Base-by-base conservation (phyloP, 116 monocot species). In the Zostera marina region DNA sequence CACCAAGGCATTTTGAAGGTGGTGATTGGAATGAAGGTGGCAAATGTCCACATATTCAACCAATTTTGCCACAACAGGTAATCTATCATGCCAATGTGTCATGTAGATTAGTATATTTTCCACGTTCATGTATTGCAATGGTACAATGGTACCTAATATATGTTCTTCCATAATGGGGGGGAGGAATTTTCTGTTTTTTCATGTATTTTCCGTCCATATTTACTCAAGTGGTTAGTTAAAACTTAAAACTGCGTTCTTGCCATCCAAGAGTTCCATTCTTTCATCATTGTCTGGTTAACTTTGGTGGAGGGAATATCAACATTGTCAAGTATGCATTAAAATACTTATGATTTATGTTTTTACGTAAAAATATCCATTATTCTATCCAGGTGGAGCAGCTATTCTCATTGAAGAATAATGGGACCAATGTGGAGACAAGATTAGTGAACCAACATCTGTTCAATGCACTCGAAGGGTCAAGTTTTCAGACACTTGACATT, bases 1-100 rank as follows among this genome's bases (percentile, higher is more conserved):
- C 98, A 59, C 98, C 98, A n/a, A 80, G 98, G 52, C 98, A 98
- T 80, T 98, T 98, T 71, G 90, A 98, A 86, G 81, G 83, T 56
- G 98, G 98, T 60, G 98, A 98, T 32, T 98, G 98, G 98, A 68
- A 82, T 59, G 42, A 80, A 56, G 90, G 90, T 65, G 98, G 98
- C 42, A 77, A 82, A 40, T 98, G 98, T 58, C 62, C 58, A 32
- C 82, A 70, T 25, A 61, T 25, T 9, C 46, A 83, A 58, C 98
- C 86, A 52, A 58, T 98, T 3, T 63, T 54, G 7, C 11, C 52
- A 11, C 45, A 64, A 21, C 22, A 98, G 76, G 96, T 49, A 20
- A 49, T 15, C 49, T 49, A 49, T 32, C 32, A 32, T 32, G 32
- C 4, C 16, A 49, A 17, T 2, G 2, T 49, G 19, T 20, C 17